Evolutionary conservation across 306 rosid species (phyloP).

Genomic region (Corylus americana): DNA sequence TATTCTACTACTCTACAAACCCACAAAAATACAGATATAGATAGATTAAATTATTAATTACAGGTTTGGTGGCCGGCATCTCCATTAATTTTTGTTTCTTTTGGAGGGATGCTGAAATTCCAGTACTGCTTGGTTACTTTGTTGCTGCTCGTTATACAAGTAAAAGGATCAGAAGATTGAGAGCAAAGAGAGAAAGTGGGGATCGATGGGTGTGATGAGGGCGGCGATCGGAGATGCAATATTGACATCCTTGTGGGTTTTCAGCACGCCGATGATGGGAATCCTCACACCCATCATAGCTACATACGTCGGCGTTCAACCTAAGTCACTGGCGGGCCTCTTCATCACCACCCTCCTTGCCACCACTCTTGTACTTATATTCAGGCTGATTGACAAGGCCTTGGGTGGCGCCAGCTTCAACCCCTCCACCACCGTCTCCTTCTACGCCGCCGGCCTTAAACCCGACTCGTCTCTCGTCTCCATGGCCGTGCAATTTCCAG

Average conservation of each 20-base stretch:
- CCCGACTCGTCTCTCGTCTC: constrained; percentile 34
- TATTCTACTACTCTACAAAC: not conserved
- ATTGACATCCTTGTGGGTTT: constrained; percentile 51
- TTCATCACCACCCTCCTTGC: constrained; percentile 43
- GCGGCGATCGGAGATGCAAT: constrained; percentile 47
- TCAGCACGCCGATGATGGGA: constrained; percentile 37
- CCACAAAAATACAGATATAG: not conserved
- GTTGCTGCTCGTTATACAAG: not conserved
- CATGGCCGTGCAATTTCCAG: constrained; percentile 44
- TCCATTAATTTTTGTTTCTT: not conserved
- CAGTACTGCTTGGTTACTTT: not conserved
- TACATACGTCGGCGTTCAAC: constrained; percentile 34
- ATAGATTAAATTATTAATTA: not conserved
- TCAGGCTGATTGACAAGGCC: constrained; percentile 31
- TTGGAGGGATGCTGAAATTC: not conserved
- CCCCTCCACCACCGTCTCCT: constrained; percentile 42
- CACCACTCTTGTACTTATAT: constrained; percentile 23
- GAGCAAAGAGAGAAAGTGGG: not conserved
- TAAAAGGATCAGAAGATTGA: not conserved
- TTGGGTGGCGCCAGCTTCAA: constrained; percentile 62
- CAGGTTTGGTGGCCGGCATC: not conserved
- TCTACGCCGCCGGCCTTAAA: constrained; percentile 35
- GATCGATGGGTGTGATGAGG: constrained; percentile 36
- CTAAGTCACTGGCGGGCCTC: constrained; percentile 29
- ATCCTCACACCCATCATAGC: constrained; percentile 34